Base-by-base conservation (phyloP, 768 basidiomycete genomes). In the Leccinum variicolor region DNA sequence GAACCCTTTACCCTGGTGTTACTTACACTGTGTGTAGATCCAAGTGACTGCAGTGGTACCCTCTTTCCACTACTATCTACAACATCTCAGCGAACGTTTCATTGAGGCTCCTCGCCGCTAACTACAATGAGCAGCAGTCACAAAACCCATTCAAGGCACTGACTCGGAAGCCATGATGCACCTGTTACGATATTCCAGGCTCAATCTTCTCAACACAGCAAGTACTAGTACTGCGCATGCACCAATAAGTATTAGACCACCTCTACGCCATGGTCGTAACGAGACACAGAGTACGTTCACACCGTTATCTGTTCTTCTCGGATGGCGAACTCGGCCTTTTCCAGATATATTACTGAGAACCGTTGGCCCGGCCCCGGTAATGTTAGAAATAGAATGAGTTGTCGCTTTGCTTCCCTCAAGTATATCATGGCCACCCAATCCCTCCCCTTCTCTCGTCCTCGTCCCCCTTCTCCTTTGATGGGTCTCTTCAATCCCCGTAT, bases 401-500 rank as follows among this genome's bases (percentile, higher is more conserved):
- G 53, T 64, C 63, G 63, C 60, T 51, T 19, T 55, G 49, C 23
- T 49, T 33, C 57, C 64, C 49, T 31, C 29, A 31, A 41, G 49
- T 48, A 52, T 46, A 48, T 46, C 33, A 29, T 52, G 29, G 21
- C 29, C 9, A 29, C 25, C 29, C 21, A 11, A 31, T 25, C 11
- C 2, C 7, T 43, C 31, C 34, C 33, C 29, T 43, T 54, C 50
- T 25, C 28, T 14, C 19, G 0, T n/a, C 15, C 31, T 34, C 34
- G 7, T 36, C 2, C 53, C 23, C 25, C 45, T 49, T 46, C 10
- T 25, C 45, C 33, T 33, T 13, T 34, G 13, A 85, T 84, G 83
- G 79, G 79, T 67, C 76, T 85, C 58, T 89, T 90, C 75, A 89
- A 89, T 68, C 86, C 87, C 4, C 87, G 84, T 66, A 89, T 89